These are phyloP conservation scores for Tuber brumale DNA, from an alignment of 495 filamentous ascomycete genomes.

Conservation along the genomic window DNA sequence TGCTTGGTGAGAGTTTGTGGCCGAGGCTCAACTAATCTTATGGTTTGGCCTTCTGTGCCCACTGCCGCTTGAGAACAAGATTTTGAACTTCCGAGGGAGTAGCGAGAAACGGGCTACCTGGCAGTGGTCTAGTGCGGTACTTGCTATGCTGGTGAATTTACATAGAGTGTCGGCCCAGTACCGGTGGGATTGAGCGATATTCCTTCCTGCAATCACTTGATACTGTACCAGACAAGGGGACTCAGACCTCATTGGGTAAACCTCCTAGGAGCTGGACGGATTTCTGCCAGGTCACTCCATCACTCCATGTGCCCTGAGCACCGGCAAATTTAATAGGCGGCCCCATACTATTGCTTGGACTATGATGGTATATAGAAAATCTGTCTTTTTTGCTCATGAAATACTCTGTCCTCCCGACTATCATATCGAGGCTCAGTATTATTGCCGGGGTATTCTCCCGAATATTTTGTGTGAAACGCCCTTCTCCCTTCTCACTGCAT, in stretches of 20 bases:
- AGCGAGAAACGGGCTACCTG: background rate
- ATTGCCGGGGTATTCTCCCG: background rate
- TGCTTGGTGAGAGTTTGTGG: background rate
- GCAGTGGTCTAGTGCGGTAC: background rate
- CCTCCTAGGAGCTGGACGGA: background rate
- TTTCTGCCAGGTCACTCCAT: no score
- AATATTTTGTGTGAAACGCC: background rate
- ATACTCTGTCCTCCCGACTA: background rate
- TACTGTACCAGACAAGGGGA: background rate
- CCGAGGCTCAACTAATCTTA: background rate
- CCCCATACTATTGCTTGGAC: background rate
- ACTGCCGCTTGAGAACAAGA: background rate
- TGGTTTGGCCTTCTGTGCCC: background rate
- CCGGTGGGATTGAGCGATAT: background rate
- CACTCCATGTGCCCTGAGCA: background rate
- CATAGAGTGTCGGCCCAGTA: background rate
- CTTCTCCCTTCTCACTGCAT: background rate
- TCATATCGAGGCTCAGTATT: background rate
- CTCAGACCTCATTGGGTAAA: background rate
- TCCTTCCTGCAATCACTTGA: background rate
- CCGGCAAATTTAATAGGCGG: background rate
- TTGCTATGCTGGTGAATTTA: background rate
- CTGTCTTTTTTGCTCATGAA: background rate
- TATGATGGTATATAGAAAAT: background rate
- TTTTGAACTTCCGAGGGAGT: background rate